Evolutionary conservation across 306 rosid species (phyloP), one percentile per base, ranked within the genome.

Genomic region (Trichosanthes truncata): DNA sequence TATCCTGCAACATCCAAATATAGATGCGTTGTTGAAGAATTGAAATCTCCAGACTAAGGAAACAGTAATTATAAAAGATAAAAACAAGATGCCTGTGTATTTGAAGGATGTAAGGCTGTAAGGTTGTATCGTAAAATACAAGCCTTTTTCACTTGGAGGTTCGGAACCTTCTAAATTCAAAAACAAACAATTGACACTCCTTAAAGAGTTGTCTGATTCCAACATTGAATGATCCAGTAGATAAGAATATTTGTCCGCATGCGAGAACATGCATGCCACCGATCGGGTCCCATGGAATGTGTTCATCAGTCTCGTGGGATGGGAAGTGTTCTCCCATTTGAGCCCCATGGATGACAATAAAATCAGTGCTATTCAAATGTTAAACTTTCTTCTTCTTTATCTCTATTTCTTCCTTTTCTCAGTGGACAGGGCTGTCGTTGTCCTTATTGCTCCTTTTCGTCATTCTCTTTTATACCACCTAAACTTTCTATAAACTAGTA

Each of bases 1-100:
- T 76, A 76, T 75, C 84, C 93, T 89, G 93, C 92, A 89, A 91
- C 85, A 91, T 85, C 85, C 92, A 88, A 87, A 88, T 84, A 81
- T 91, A 89, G 77, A 88, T 89, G 88, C 87, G 83, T 85, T 75
- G 84, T 87, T 89, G 92, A 89, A 89, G 82, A 87, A 82, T 7
- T 36, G 63, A 83, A 81, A 73, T 84, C 87, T 74, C 91, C 84
- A 83, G 62, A 71, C 90, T 86, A 84, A 56, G 81, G 80, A 62
- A 82, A 80, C 78, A 69, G 46, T 49, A 86, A 85, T 80, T 62
- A 33, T 80, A 69, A 77, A 52, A 13, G 79, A 68, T 26, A 8
- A 81, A 48, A 45, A 67, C 38, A 66, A 20, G 66, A 60, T 78
- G 40, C 14, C n/a, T 72, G 0, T 53, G 25, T 38, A 59, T 78